Evolutionary conservation across 2,329 filamentous ascomycete genomes (phyloP).

Genomic region (Ceratocystis alfenasii): DNA sequence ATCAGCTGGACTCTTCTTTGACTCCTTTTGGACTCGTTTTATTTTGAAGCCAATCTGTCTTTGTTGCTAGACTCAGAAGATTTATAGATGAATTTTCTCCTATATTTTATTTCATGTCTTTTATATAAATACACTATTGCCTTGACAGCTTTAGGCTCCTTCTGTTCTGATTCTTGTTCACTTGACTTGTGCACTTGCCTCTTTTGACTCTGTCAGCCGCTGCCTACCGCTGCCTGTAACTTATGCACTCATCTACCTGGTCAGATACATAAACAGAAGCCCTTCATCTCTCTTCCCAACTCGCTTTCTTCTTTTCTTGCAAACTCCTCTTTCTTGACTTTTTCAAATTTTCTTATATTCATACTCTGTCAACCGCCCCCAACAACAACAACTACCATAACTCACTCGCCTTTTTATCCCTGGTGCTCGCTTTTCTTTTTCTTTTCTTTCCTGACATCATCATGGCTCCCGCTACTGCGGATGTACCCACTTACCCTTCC

Average conservation of each 20-base stretch:
- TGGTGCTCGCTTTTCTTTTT: neutral
- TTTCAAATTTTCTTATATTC: neutral
- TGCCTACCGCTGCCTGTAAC: neutral
- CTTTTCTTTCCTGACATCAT: slow-evolving; percentile 3
- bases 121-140: neutral
- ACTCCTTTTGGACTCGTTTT: neutral
- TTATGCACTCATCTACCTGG: neutral
- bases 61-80: neutral
- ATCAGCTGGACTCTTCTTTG: neutral
- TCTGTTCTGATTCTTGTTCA: neutral
- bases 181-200: neutral
- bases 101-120: neutral
- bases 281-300: neutral
- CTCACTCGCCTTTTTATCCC: neutral
- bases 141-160: neutral
- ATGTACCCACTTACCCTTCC: slow-evolving; percentile 3
- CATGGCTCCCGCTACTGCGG: neutral
- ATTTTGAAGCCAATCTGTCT: neutral
- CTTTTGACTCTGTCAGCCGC: slow-evolving; percentile 5
- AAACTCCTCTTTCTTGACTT: neutral
- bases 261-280: neutral
- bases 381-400: neutral
- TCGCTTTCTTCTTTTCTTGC: neutral
- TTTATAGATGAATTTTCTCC: neutral
- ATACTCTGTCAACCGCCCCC: neutral